Conservation (phyloP, 2,329 filamentous ascomycete genomes). For the Aureobasidium sp. region DNA sequence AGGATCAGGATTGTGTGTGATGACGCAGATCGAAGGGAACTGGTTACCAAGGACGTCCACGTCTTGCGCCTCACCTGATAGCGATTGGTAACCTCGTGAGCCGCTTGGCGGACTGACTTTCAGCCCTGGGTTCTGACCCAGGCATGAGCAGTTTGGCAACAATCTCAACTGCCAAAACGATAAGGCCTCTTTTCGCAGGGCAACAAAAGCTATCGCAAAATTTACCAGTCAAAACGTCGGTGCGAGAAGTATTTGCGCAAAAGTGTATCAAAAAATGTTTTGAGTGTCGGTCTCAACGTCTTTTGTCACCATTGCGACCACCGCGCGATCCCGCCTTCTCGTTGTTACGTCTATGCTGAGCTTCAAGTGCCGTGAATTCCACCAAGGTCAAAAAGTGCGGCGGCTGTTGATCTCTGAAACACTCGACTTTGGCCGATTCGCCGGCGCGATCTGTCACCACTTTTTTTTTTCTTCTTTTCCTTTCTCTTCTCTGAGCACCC, state of each 20-base stretch:
- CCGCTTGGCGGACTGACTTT: not conserved
- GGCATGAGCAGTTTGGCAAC: not conserved
- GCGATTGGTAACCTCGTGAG: constrained; percentile 4
- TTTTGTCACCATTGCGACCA: not conserved
- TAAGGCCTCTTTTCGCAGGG: not conserved
- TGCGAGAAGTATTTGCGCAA: not conserved
- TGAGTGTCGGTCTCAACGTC: not conserved
- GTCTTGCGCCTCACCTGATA: not conserved
- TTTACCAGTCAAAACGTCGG: not conserved
- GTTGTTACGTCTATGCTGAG: not conserved
- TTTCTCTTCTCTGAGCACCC: not conserved
- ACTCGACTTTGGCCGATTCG: constrained; percentile 8
- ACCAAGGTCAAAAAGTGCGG: not conserved
- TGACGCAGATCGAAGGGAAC: not conserved
- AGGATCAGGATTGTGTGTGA: not conserved
- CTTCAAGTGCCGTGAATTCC: not conserved
- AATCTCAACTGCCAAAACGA: constrained; percentile 6
- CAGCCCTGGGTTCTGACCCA: not conserved
- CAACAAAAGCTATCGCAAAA: not conserved
- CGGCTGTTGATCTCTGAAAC: constrained; percentile 10
- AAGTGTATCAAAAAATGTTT: not conserved
- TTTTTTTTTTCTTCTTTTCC: not conserved
- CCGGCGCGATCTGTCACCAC: constrained; percentile 5
- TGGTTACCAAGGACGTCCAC: not conserved
- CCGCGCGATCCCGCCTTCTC: not conserved